phyloP scores from a whole-genome alignment of 208 protist species.

The Acanthamoeba royreba region DNA sequence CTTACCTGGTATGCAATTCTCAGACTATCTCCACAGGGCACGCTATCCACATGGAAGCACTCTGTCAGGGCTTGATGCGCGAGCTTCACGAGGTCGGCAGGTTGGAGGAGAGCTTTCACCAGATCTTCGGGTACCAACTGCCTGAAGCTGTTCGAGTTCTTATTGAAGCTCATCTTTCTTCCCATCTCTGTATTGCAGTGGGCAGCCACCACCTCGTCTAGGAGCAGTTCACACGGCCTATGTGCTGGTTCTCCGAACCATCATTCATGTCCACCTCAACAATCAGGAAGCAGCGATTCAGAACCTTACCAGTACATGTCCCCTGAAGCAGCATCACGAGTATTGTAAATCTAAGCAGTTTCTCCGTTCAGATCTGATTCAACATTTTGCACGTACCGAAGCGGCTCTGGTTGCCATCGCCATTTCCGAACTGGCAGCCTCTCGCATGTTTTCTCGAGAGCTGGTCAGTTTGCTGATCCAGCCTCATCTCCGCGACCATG shows the following conservation, averaged over 20 bases:
- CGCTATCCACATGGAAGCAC: too few relatives aligned
- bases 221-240: not conserved
- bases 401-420: not conserved
- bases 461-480: not conserved
- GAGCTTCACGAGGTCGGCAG: not conserved
- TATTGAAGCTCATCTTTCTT: not conserved
- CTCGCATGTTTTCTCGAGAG: not conserved
- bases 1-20: too few relatives aligned
- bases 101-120: not conserved
- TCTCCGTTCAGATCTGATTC: not conserved
- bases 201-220: not conserved
- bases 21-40: too few relatives aligned
- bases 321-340: not conserved
- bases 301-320: not conserved
- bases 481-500: not conserved
- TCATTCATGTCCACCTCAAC: not conserved
- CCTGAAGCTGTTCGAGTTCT: not conserved
- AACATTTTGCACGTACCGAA: not conserved
- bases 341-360: not conserved
- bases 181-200: not conserved
- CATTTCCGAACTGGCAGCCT: not conserved
- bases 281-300: not conserved
- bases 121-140: not conserved
- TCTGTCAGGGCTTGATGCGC: not conserved
- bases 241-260: not conserved